These are phyloP conservation scores for Besnoitia besnoiti DNA, from an alignment of 169 alveolate genomes.

Conservation along the genomic window DNA sequence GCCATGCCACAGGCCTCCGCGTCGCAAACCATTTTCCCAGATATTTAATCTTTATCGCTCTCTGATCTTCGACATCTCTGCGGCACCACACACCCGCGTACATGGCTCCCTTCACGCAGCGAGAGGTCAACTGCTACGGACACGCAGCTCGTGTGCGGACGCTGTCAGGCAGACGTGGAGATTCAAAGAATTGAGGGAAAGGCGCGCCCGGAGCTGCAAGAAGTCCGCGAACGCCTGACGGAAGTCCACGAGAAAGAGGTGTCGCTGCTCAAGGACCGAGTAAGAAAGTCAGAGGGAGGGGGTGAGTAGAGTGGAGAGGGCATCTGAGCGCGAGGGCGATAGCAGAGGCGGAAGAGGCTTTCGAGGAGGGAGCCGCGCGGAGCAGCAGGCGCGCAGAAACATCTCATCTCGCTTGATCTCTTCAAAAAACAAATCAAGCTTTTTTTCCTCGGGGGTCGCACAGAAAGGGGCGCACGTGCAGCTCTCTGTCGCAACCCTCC, in stretches of 20 bases:
- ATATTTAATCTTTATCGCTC: not conserved
- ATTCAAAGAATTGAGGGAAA: not conserved
- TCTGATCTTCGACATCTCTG: not conserved
- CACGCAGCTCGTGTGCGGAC: not conserved
- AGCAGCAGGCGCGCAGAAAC: too few species aligned
- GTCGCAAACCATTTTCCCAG: too few species aligned
- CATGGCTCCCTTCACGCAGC: not conserved
- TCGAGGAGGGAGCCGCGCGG: too few species aligned
- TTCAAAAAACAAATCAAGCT: too few species aligned
- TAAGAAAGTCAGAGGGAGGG: not conserved
- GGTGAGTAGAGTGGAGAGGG: not conserved
- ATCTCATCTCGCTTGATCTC: too few species aligned
- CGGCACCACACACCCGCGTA: not conserved
- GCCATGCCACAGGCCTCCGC: too few species aligned
- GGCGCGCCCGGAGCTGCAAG: not conserved
- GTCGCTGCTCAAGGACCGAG: not conserved
- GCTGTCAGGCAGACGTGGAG: not conserved
- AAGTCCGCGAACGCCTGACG: not conserved
- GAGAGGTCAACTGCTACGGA: not conserved
- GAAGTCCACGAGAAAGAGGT: conserved; percentile 21
- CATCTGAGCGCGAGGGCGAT: too few species aligned
- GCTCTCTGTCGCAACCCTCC: too few species aligned
- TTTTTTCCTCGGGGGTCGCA: too few species aligned
- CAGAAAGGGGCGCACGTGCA: too few species aligned
- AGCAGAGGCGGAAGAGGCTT: too few species aligned